A percentile compares a stretch with the other conserved stretches of the same genome.
These are phyloP conservation scores for Kluyveromyces sp. DNA, from an alignment of 1,139 yeast genomes.

Conservation along the genomic window DNA sequence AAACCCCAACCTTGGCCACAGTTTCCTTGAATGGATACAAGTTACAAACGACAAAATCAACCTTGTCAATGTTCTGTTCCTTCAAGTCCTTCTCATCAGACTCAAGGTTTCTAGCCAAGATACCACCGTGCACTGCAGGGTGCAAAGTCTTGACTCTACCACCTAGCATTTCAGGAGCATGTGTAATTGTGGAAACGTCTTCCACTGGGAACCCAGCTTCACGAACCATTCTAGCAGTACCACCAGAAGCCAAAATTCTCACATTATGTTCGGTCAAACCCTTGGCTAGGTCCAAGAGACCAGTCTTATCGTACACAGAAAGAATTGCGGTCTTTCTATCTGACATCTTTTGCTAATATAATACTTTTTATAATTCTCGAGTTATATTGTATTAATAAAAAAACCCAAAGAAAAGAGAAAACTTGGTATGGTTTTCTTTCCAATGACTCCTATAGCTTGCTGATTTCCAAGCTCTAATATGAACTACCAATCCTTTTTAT, in stretches of 20 bases:
- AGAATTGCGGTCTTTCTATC: constrained; percentile 81
- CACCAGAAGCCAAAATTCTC: constrained; percentile 92
- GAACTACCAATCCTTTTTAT: no score
- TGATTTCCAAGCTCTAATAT: no score
- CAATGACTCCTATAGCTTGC: no score
- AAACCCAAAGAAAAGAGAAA: background rate
- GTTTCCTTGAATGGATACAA: constrained; percentile 98
- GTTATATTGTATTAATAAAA: background rate
- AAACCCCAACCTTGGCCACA: constrained; percentile 88
- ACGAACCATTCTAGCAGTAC: constrained; percentile 88
- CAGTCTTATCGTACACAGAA: constrained; percentile 96
- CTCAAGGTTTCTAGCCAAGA: constrained; percentile 86
- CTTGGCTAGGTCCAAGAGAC: constrained; percentile 89
- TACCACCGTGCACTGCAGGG: constrained; percentile 99
- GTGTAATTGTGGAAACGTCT: constrained; percentile 89
- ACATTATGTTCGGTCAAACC: constrained; percentile 85
- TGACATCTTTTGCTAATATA: constrained; percentile 7
- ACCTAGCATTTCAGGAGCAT: constrained; percentile 98
- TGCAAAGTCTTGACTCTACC: constrained; percentile 97
- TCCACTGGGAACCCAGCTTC: constrained; percentile 98
- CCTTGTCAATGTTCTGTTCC: constrained; percentile 86
- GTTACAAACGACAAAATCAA: constrained; percentile 94
- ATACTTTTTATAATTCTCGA: background rate
- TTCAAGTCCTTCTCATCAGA: constrained; percentile 82
- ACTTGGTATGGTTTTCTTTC: background rate